phyloP scores from a whole-genome alignment of 768 basidiomycete species.

The Auricularia sp. region DNA sequence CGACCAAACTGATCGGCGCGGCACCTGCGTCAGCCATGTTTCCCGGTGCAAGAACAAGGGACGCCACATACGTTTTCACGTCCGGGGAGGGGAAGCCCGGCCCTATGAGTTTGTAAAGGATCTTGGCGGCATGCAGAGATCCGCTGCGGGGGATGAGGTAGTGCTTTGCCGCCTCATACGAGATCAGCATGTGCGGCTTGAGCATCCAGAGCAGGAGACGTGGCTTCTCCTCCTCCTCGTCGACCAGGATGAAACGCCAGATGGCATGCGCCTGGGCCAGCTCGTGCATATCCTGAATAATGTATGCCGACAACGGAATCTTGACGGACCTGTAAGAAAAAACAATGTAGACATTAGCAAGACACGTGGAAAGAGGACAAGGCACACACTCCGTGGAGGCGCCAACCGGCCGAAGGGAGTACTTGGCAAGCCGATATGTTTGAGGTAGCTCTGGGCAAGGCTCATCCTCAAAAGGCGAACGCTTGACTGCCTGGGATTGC shows the following conservation, averaged over 20 bases:
- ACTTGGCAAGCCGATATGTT: slow-evolving; percentile 67
- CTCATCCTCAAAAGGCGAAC: background rate
- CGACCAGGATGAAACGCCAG: slow-evolving; percentile 81
- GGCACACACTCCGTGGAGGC: slow-evolving; percentile 48
- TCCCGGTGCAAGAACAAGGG: background rate
- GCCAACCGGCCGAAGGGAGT: slow-evolving; percentile 66
- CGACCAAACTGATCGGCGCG: slow-evolving; percentile 19
- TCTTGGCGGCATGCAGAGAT: slow-evolving; percentile 65
- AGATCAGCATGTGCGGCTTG: slow-evolving; percentile 76
- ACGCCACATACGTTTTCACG: slow-evolving; percentile 37
- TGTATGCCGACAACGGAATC: slow-evolving; percentile 74
- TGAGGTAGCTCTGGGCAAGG: background rate
- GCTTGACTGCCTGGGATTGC: slow-evolving; percentile 29
- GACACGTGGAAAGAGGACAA: background rate
- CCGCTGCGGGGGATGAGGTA: slow-evolving; percentile 52
- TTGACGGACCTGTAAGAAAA: slow-evolving; percentile 23
- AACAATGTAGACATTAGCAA: background rate
- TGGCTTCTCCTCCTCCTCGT: slow-evolving; percentile 77
- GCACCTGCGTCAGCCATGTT: background rate
- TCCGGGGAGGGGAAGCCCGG: slow-evolving; percentile 45
- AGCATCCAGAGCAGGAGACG: slow-evolving; percentile 89
- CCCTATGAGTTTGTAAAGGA: slow-evolving; percentile 71
- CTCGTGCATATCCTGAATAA: slow-evolving; percentile 86
- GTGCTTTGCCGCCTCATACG: slow-evolving; percentile 51
- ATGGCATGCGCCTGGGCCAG: slow-evolving; percentile 87